A percentile compares a stretch with the other conserved stretches of the same genome.
Evolutionary conservation across 805 yeast genomes (phyloP).

Genomic region (Metschnikowia aberdeeniae): DNA sequence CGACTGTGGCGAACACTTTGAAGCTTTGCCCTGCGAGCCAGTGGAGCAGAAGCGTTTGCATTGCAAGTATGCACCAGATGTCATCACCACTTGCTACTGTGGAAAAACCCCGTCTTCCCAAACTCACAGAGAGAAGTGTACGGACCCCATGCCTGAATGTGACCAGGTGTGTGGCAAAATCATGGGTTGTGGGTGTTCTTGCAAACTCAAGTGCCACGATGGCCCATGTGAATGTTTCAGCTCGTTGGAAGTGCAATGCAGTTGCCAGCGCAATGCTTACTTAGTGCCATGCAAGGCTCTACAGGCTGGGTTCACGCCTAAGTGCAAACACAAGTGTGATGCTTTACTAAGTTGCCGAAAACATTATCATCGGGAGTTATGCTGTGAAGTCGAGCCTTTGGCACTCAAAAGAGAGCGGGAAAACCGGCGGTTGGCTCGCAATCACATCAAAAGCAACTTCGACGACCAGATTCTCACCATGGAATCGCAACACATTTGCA

Average conservation of each 20-base stretch:
- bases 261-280: conserved; percentile 56
- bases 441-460: conserved; percentile 35
- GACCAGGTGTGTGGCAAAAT: conserved; percentile 56
- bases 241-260: conserved; percentile 50
- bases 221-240: conserved; percentile 71
- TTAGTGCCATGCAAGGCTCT: conserved; percentile 60
- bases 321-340: conserved; percentile 67
- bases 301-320: conserved; percentile 50
- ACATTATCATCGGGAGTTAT: conserved; percentile 64
- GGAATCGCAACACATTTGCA: conserved; percentile 74
- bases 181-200: conserved; percentile 68
- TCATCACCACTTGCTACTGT: conserved; percentile 70
- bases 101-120: conserved; percentile 55
- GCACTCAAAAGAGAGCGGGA: conserved; percentile 58
- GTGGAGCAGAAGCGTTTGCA: conserved; percentile 21
- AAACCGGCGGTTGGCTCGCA: conserved; percentile 47
- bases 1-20: conserved; percentile 63
- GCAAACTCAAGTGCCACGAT: conserved; percentile 68
- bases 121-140: conserved; percentile 52
- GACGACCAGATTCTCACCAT: conserved; percentile 52
- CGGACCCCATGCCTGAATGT: conserved; percentile 80
- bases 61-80: conserved; percentile 64
- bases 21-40: conserved; percentile 51
- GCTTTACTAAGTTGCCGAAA: conserved; percentile 75
- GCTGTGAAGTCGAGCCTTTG: conserved; percentile 65